phyloP scores from a whole-genome alignment of 2,329 filamentous ascomycete genomes.

The Sporothrix protearum region DNA sequence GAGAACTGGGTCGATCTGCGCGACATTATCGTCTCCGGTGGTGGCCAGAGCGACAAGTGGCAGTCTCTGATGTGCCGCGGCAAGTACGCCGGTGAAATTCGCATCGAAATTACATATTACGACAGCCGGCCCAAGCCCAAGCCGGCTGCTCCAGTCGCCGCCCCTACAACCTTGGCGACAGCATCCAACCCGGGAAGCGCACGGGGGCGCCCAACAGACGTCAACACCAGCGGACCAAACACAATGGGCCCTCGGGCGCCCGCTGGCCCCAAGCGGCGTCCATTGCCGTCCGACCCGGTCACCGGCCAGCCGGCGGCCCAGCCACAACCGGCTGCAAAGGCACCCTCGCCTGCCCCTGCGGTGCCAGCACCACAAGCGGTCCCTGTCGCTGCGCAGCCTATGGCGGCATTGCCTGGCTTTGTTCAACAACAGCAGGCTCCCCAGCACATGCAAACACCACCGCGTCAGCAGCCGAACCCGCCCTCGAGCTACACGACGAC shows the following conservation, averaged over 20 bases:
- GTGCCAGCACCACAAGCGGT: not conserved
- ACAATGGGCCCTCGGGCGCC: slow-evolving; percentile 40
- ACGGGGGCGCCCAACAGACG: slow-evolving; percentile 5
- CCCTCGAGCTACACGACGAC: slow-evolving; percentile 43
- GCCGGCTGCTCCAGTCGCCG: slow-evolving; percentile 52
- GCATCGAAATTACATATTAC: slow-evolving; percentile 95
- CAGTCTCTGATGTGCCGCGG: slow-evolving; percentile 81
- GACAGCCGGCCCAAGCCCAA: slow-evolving; percentile 79
- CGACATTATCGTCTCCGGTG: slow-evolving; percentile 75
- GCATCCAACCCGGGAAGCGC: slow-evolving; percentile 12
- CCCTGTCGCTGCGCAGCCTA: not conserved
- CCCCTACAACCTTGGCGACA: not conserved
- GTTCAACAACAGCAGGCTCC: slow-evolving; percentile 38
- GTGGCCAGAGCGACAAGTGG: slow-evolving; percentile 93
- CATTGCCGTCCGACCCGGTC: slow-evolving; percentile 75
- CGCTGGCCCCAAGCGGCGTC: slow-evolving; percentile 67
- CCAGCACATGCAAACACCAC: slow-evolving; percentile 29
- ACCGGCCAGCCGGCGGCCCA: slow-evolving; percentile 49
- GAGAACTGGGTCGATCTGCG: slow-evolving; percentile 86
- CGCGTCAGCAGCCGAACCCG: slow-evolving; percentile 45
- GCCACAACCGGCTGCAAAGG: slow-evolving; percentile 40
- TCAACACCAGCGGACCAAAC: slow-evolving; percentile 42
- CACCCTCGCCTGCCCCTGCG: slow-evolving; percentile 37
- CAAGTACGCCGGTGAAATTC: slow-evolving; percentile 92
- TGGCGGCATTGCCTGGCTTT: slow-evolving; percentile 40